A percentile compares a stretch with the other conserved stretches of the same genome.
These are phyloP conservation scores for Durio zibethinus DNA, from an alignment of 345 rosid species.

Conservation along the genomic window DNA sequence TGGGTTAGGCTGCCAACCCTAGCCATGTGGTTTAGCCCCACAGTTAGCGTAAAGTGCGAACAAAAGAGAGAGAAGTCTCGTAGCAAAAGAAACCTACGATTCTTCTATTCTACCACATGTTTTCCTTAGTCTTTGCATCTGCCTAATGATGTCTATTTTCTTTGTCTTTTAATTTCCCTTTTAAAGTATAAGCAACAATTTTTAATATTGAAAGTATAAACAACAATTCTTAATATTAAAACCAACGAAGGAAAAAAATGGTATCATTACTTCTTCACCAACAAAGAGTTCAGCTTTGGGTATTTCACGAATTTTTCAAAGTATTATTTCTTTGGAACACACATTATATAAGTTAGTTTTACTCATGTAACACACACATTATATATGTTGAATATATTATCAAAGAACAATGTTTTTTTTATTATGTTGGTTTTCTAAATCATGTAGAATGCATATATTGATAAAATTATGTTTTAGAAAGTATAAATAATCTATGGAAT, in stretches of 20 bases:
- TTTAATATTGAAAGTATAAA: background rate
- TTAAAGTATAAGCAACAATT: background rate
- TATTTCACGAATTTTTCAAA: slow-evolving; percentile 46
- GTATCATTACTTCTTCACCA: slow-evolving; percentile 46
- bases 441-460: too few relatives aligned
- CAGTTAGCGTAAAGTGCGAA: slow-evolving; percentile 5
- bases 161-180: background rate
- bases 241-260: slow-evolving; percentile 29
- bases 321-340: too few relatives aligned
- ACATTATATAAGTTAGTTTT: too few relatives aligned
- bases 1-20: too few relatives aligned
- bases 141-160: background rate
- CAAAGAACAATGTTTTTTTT: too few relatives aligned
- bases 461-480: too few relatives aligned
- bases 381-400: too few relatives aligned
- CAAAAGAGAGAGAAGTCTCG: background rate
- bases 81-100: background rate
- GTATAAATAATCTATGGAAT: too few relatives aligned
- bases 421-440: too few relatives aligned
- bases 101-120: background rate
- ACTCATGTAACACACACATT: background rate
- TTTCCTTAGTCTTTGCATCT: background rate
- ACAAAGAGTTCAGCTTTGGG: slow-evolving; percentile 55
- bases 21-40: background rate
- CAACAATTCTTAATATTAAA: background rate